Evolutionary conservation across 495 filamentous ascomycete species (phyloP).

Genomic region (Bathelium albidoporum): DNA sequence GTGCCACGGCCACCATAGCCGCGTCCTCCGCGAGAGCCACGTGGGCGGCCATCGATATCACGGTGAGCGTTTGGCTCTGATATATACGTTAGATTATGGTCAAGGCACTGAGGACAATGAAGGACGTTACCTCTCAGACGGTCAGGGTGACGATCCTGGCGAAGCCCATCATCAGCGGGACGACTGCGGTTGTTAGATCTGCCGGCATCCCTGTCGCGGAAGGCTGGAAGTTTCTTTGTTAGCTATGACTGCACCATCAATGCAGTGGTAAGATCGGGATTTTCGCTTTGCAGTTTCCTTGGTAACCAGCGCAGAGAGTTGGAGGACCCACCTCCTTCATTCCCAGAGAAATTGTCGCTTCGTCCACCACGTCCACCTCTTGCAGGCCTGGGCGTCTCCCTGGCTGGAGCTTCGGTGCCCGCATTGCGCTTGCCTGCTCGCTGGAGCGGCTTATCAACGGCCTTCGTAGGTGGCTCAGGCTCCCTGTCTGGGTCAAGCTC

Average conservation of each 20-base stretch:
- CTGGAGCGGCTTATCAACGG: constrained; percentile 70
- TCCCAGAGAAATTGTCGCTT: constrained; percentile 54
- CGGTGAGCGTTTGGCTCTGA: constrained; percentile 20
- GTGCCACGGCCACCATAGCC: constrained; percentile 43
- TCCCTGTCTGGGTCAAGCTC: constrained; percentile 72
- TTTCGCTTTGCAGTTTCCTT: background rate
- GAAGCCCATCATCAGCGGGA: constrained; percentile 57
- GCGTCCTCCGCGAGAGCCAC: constrained; percentile 40
- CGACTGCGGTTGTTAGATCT: constrained; percentile 64
- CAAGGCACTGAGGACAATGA: constrained; percentile 37
- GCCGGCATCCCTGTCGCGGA: constrained; percentile 63
- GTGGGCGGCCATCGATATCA: constrained; percentile 38
- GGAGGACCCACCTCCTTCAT: constrained; percentile 64
- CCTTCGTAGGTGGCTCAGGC: constrained; percentile 68
- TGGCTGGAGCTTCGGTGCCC: constrained; percentile 55
- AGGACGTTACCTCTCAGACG: constrained; percentile 27
- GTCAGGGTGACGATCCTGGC: constrained; percentile 38
- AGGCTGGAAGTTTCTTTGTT: constrained; percentile 48
- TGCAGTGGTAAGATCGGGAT: background rate
- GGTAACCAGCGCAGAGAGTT: background rate
- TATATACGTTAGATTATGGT: constrained; percentile 9
- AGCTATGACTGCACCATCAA: constrained; percentile 10
- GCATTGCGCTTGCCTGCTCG: constrained; percentile 84
- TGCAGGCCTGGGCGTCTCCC: constrained; percentile 31
- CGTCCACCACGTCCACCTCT: constrained; percentile 42